Conservation (phyloP, 2,329 filamentous ascomycete genomes). For the Penicillium sp. region DNA sequence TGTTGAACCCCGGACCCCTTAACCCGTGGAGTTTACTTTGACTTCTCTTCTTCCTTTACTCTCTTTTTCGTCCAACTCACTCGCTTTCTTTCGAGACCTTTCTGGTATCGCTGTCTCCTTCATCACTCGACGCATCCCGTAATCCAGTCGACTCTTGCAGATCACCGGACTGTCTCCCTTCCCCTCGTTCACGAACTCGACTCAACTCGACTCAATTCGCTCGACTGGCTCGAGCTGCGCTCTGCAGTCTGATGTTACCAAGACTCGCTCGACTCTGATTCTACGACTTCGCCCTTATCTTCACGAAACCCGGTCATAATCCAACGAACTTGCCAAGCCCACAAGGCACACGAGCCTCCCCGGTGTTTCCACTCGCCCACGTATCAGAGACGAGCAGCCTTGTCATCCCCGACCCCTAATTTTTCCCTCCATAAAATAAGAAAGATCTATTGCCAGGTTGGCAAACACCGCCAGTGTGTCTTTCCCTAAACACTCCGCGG, state of each 20-base stretch:
- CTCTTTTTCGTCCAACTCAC: not conserved
- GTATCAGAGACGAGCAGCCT: conserved; percentile 9
- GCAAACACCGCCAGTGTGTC: conserved; percentile 32
- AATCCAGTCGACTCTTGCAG: not conserved
- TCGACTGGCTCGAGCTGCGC: conserved; percentile 9
- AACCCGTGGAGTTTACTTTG: not conserved
- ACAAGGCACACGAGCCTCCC: conserved; percentile 12
- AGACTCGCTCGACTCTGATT: conserved; percentile 2
- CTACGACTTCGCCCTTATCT: not conserved
- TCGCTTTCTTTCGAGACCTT: not conserved
- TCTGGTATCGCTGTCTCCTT: not conserved
- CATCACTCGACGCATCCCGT: not conserved
- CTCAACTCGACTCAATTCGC: not conserved
- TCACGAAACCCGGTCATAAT: not conserved
- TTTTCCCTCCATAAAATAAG: conserved; percentile 8
- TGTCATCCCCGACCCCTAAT: conserved; percentile 5
- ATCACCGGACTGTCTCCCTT: not conserved
- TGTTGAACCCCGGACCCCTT: conserved; percentile 7
- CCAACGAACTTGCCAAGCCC: conserved; percentile 12
- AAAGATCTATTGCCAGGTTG: conserved; percentile 28
- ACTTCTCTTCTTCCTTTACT: not conserved
- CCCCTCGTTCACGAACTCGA: conserved; percentile 9
- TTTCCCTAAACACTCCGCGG: conserved; percentile 24
- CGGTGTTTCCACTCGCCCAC: conserved; percentile 10
- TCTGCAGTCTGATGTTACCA: conserved; percentile 6